phyloP scores from a whole-genome alignment of 2,329 filamentous ascomycete genomes.

The Hypoxylon rubiginosum region DNA sequence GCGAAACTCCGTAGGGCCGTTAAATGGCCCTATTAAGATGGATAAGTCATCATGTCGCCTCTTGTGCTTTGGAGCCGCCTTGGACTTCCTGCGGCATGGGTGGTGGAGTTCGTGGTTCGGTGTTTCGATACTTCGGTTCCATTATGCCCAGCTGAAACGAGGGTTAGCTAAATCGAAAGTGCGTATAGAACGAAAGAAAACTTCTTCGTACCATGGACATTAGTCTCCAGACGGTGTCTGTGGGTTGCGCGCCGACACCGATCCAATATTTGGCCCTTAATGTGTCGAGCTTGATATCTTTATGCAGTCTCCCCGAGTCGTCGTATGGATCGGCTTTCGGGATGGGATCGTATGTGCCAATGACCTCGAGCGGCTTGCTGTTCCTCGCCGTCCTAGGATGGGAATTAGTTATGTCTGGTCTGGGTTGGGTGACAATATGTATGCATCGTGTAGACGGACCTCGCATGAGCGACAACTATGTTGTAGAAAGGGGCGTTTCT shows the following conservation, averaged over 20 bases:
- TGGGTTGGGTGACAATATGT: slow-evolving; percentile 7
- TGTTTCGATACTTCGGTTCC: slow-evolving; percentile 55
- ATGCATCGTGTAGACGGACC: slow-evolving; percentile 69
- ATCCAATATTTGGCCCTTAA: slow-evolving; percentile 93
- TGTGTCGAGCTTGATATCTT: slow-evolving; percentile 90
- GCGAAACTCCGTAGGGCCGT: neutral
- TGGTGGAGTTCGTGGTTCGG: slow-evolving; percentile 46
- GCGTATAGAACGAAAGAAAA: neutral
- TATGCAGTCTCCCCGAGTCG: slow-evolving; percentile 78
- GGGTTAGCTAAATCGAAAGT: slow-evolving; percentile 14
- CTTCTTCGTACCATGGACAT: slow-evolving; percentile 77
- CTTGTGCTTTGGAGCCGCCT: slow-evolving; percentile 21
- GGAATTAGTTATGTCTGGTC: neutral
- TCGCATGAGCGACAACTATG: slow-evolving; percentile 93
- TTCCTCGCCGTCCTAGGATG: slow-evolving; percentile 81
- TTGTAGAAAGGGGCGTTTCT: slow-evolving; percentile 95
- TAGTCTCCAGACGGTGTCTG: slow-evolving; percentile 88
- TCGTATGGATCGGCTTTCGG: slow-evolving; percentile 73
- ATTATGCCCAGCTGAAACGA: slow-evolving; percentile 55
- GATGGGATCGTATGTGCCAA: slow-evolving; percentile 81
- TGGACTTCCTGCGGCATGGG: slow-evolving; percentile 42
- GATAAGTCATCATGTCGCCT: slow-evolving; percentile 25
- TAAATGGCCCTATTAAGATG: slow-evolving; percentile 29
- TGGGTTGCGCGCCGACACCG: slow-evolving; percentile 95
- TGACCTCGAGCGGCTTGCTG: slow-evolving; percentile 91